A percentile compares a stretch with the other conserved stretches of the same genome.
These are phyloP conservation scores for Colletotrichum spaethianum DNA, from an alignment of 2,329 filamentous ascomycete genomes.

Conservation along the genomic window DNA sequence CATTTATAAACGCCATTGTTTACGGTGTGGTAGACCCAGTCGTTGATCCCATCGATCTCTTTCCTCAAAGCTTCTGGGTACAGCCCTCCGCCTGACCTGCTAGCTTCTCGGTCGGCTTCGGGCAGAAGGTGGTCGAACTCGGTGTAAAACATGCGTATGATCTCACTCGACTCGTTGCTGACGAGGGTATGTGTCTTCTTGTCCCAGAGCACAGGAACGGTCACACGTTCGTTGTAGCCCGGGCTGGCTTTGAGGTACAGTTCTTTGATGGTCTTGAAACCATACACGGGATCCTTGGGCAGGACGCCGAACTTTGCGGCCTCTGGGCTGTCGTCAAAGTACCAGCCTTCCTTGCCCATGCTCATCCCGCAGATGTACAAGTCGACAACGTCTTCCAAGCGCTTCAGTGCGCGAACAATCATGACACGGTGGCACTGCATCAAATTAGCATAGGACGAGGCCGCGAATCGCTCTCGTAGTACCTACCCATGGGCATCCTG, in stretches of 20 bases:
- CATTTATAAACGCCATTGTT: slow-evolving; percentile 68
- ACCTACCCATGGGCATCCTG: slow-evolving; percentile 74
- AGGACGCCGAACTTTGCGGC: slow-evolving; percentile 60
- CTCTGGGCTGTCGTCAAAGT: slow-evolving; percentile 50
- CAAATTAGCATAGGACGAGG: slow-evolving; percentile 1
- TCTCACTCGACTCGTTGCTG: slow-evolving; percentile 87
- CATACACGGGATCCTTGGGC: slow-evolving; percentile 73
- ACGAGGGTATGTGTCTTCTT: slow-evolving; percentile 79
- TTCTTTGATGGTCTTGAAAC: slow-evolving; percentile 76
- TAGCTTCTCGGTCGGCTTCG: slow-evolving; percentile 65
- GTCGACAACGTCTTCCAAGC: slow-evolving; percentile 78
- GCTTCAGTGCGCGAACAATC: slow-evolving; percentile 81
- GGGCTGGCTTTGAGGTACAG: slow-evolving; percentile 79
- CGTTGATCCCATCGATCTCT: slow-evolving; percentile 76
- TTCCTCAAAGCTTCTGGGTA: slow-evolving; percentile 66
- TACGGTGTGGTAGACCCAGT: slow-evolving; percentile 73
- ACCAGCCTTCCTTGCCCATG: slow-evolving; percentile 73
- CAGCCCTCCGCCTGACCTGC: slow-evolving; percentile 66
- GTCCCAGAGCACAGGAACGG: slow-evolving; percentile 81
- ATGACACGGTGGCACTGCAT: slow-evolving; percentile 77
- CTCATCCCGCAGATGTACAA: slow-evolving; percentile 79
- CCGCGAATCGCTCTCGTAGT: too few species aligned
- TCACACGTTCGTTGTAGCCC: slow-evolving; percentile 78
- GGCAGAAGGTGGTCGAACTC: slow-evolving; percentile 77
- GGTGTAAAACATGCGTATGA: slow-evolving; percentile 86